Conservation (phyloP, 768 basidiomycete species). For the Pleurotus ostreatus region DNA sequence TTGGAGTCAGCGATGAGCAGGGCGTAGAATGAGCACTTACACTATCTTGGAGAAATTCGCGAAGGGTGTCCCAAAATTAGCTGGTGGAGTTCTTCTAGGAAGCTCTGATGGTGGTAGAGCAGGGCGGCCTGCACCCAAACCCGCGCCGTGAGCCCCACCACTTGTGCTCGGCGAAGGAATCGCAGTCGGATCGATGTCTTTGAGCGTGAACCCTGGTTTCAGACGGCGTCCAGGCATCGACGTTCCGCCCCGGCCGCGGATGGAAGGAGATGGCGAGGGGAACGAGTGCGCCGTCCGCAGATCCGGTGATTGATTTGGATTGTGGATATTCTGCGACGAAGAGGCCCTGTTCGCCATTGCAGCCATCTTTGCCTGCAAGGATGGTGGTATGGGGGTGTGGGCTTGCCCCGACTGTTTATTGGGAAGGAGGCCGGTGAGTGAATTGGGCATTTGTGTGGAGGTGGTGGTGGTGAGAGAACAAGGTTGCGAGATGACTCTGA, state of each 20-base stretch:
- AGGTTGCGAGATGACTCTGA: conserved; percentile 32
- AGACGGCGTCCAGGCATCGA: conserved; percentile 38
- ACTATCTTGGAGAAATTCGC: conserved; percentile 92
- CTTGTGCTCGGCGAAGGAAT: conserved; percentile 31
- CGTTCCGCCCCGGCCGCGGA: conserved; percentile 20
- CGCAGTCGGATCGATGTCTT: conserved; percentile 50
- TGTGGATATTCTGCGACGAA: conserved; percentile 34
- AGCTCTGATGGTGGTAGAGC: conserved; percentile 34
- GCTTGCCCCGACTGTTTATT: conserved; percentile 29
- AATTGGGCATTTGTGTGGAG: conserved; percentile 12
- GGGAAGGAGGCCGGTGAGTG: conserved; percentile 41
- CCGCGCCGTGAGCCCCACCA: conserved; percentile 59
- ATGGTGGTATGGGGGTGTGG: conserved; percentile 78
- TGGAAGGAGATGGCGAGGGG: conserved; percentile 20
- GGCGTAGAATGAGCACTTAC: conserved; percentile 43
- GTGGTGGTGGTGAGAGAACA: conserved; percentile 8
- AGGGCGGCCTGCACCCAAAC: conserved; percentile 68
- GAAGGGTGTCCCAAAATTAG: conserved; percentile 72
- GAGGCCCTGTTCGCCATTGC: conserved; percentile 47
- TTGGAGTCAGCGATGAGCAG: conserved; percentile 3
- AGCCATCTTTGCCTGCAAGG: conserved; percentile 91
- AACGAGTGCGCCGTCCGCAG: conserved; percentile 30
- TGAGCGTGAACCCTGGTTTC: conserved; percentile 58
- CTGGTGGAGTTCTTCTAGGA: conserved; percentile 29
- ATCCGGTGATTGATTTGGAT: conserved; percentile 20